Base-by-base conservation (phyloP, 2,329 filamentous ascomycete species). In the Alternaria atra region DNA sequence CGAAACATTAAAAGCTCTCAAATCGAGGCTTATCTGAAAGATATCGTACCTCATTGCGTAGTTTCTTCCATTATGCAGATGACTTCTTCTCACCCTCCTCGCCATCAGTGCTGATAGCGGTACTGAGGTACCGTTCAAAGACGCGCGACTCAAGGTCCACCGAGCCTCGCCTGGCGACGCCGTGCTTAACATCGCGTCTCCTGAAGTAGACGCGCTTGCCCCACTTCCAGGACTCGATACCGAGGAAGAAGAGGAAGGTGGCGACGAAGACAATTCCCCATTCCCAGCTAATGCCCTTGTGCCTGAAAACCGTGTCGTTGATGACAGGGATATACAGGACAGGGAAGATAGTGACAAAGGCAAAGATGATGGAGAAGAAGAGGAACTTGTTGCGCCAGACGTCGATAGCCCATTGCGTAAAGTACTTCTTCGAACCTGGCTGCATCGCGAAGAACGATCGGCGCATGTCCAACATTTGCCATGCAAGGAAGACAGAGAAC, bases 391-490 rank as follows among this genome's bases (percentile, higher is more conserved):
- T 93, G 65, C 86, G 82, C 89, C 89, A 91, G 55, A 92, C 83
- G 68, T 91, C 88, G 65, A 82, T 74, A 69, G 87, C 84, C 89
- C 89, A 91, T 68, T 90, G 87, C 3, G 74, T 77, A 60, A 77
- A 75, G 66, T 88, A 87, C 58, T 80, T 81, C 68, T 85, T 87
- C 27, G 84, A 86, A 17, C 82, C 81, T 0, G 89, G 87, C 71
- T 91, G 86, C 87, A 92, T 90, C 70, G 85, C 84, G 84, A 93
- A 93, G 82, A 93, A 91, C 7, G 86, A 89, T 52, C 89, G 86
- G 34, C 90, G 88, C 79, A 90, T 85, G 73, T 91, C 84, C 65
- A 65, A 68, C 73, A 92, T 90, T 75, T 93, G 90, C 91, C 91
- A 93, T 1, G 91, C 90, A 8, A 91, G 83, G 81, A 93, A 91